phyloP scores from a whole-genome alignment of 1,284 basidiomycete genomes.

The Kalmanozyma brasiliensis region DNA sequence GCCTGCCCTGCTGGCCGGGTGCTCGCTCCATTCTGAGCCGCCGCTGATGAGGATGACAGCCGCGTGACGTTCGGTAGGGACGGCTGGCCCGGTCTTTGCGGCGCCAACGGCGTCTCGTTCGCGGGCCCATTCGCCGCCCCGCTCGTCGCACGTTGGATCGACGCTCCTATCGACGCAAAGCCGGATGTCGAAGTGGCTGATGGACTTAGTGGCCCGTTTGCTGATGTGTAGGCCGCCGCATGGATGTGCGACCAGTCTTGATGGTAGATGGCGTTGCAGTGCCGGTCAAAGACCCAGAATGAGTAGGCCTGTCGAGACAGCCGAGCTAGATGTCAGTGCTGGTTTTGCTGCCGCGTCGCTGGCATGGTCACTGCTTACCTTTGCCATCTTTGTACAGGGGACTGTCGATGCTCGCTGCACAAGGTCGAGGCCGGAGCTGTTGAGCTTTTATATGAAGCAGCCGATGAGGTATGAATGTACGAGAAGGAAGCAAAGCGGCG shows the following conservation, averaged over 20 bases:
- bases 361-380: slow-evolving; percentile 9
- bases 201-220: slow-evolving; percentile 20
- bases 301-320: slow-evolving; percentile 52
- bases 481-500: not conserved
- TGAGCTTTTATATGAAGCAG: no score
- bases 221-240: slow-evolving; percentile 13
- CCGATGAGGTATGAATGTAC: no score
- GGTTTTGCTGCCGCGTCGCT: not conserved
- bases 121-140: slow-evolving; percentile 10
- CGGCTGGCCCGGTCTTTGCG: slow-evolving; percentile 27
- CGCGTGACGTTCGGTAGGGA: slow-evolving; percentile 48
- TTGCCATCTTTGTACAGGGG: no score
- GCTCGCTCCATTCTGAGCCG: slow-evolving; percentile 2
- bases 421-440: no score
- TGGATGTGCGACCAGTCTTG: slow-evolving; percentile 65
- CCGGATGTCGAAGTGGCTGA: slow-evolving; percentile 42
- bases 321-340: not conserved
- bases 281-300: slow-evolving; percentile 66
- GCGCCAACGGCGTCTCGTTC: slow-evolving; percentile 15
- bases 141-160: slow-evolving; percentile 49
- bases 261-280: slow-evolving; percentile 64
- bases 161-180: slow-evolving; percentile 53
- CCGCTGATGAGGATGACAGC: slow-evolving; percentile 2
- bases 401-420: no score
- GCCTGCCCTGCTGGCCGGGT: slow-evolving; percentile 8